Evolutionary conservation across 495 filamentous ascomycete genomes (phyloP).

Genomic region (Talaromyces wortmannii): DNA sequence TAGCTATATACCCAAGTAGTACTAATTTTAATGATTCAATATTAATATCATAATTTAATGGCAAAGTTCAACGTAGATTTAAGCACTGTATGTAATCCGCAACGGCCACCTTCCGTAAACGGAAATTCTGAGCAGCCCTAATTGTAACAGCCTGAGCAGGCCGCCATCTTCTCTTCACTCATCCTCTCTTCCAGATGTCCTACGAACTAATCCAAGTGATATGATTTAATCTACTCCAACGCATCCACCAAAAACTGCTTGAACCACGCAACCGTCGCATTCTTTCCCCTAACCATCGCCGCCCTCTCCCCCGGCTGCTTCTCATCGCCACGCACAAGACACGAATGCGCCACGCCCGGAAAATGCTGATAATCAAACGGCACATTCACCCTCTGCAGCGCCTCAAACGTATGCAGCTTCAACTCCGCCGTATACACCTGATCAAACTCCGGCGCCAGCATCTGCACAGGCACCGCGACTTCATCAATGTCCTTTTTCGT

Average conservation of each 20-base stretch:
- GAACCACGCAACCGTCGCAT: constrained; percentile 1
- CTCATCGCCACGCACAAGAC: constrained; percentile 37
- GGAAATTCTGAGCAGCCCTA: too few relatives aligned
- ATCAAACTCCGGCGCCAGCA: constrained; percentile 53
- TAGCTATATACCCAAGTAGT: too few relatives aligned
- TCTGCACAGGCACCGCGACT: constrained; percentile 47
- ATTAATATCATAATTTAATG: too few relatives aligned
- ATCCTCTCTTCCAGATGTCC: too few relatives aligned
- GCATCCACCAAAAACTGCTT: background rate
- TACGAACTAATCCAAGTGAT: too few relatives aligned
- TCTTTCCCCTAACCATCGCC: constrained; percentile 3
- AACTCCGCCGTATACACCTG: constrained; percentile 38
- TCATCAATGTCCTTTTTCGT: constrained; percentile 43
- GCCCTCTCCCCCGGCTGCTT: background rate
- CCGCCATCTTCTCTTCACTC: too few relatives aligned
- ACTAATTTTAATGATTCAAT: too few relatives aligned
- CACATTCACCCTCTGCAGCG: constrained; percentile 32
- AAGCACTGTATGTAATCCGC: too few relatives aligned
- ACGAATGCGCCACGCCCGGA: constrained; percentile 45
- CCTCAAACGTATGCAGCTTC: constrained; percentile 36
- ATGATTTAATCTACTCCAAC: too few relatives aligned
- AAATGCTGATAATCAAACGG: constrained; percentile 54
- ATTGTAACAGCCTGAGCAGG: too few relatives aligned
- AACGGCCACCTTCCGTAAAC: too few relatives aligned
- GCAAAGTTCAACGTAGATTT: too few relatives aligned